These are phyloP conservation scores for Pseudogymnoascus sp. DNA, from an alignment of 2,329 filamentous ascomycete genomes.

Conservation along the genomic window DNA sequence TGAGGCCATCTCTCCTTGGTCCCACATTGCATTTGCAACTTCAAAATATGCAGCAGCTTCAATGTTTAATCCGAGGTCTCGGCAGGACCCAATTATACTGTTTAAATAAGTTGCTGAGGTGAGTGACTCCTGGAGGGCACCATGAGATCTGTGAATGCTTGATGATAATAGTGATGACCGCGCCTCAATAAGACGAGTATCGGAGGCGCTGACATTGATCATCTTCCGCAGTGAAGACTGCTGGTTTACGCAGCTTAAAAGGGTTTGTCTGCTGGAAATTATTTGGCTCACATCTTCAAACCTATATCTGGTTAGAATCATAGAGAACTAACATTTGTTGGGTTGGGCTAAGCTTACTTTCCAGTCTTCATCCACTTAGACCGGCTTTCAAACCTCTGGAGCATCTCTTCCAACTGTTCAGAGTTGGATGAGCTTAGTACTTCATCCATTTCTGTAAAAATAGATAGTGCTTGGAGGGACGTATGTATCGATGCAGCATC, in stretches of 20 bases:
- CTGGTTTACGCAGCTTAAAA: conserved; percentile 71
- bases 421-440: conserved; percentile 54
- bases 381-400: conserved; percentile 56
- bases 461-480: conserved; percentile 56
- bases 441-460: conserved; percentile 75
- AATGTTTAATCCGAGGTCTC: conserved; percentile 63
- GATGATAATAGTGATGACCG: conserved; percentile 70
- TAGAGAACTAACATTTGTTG: conserved; percentile 16
- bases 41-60: conserved; percentile 73
- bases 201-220: conserved; percentile 51
- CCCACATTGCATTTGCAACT: conserved; percentile 85
- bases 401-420: conserved; percentile 52
- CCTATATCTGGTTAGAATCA: conserved; percentile 38
- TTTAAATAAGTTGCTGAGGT: conserved; percentile 79
- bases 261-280: conserved; percentile 72
- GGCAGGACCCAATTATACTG: conserved; percentile 63
- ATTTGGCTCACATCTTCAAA: conserved; percentile 74
- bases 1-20: conserved; percentile 79
- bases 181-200: conserved; percentile 65
- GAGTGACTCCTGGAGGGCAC: conserved; percentile 76
- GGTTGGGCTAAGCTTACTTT: conserved; percentile 46
- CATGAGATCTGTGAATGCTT: conserved; percentile 68
- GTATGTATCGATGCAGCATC: conserved; percentile 46
- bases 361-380: conserved; percentile 76
- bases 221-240: conserved; percentile 55